These are phyloP conservation scores for Climacium dendroides DNA, from an alignment of 225 moss, liverwort and hornwort genomes.

Conservation along the genomic window DNA sequence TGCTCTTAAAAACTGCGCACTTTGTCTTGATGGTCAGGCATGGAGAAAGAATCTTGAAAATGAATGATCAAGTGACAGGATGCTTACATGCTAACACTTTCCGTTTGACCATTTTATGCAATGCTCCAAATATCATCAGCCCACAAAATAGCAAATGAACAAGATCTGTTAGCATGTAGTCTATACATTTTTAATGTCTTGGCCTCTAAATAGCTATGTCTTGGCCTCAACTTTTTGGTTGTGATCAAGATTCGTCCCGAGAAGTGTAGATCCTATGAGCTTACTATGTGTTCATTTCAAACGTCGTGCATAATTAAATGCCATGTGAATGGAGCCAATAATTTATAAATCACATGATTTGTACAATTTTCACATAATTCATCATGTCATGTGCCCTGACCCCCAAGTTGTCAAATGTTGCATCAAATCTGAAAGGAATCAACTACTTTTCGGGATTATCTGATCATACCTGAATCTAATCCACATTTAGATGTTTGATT, in stretches of 20 bases:
- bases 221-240: neutral
- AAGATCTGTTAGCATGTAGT: neutral
- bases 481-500: neutral
- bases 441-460: neutral
- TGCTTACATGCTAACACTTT: neutral
- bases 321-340: neutral
- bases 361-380: neutral
- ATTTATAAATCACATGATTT: neutral
- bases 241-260: neutral
- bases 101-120: neutral
- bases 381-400: neutral
- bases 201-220: neutral
- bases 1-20: neutral
- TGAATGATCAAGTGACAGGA: neutral
- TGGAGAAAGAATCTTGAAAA: neutral
- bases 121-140: neutral
- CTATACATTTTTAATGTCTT: no score
- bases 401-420: neutral
- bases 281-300: neutral
- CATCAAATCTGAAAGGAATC: neutral
- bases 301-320: neutral
- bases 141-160: neutral
- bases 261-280: neutral
- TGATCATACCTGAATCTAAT: neutral
- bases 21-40: neutral